phyloP scores from a whole-genome alignment of 768 basidiomycete species.

The Russula brevipes region DNA sequence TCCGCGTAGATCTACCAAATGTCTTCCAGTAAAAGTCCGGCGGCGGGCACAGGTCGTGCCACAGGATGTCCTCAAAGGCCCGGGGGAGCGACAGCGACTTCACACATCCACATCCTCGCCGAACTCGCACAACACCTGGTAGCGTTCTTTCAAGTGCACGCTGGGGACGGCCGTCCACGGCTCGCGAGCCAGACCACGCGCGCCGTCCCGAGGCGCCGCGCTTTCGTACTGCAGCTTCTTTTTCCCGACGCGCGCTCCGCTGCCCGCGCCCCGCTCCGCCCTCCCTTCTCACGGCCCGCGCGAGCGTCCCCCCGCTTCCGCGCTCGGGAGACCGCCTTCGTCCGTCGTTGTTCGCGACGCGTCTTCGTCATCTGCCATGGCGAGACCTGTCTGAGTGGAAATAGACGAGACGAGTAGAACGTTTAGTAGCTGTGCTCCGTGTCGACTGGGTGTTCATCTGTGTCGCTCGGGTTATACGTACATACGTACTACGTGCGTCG shows the following conservation, averaged over 20 bases:
- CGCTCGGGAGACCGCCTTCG: slow-evolving; percentile 40
- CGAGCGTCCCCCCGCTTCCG: slow-evolving; percentile 29
- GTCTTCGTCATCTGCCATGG: not conserved
- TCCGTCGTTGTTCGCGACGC: slow-evolving; percentile 1
- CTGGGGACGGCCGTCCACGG: slow-evolving; percentile 48
- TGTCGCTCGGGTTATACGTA: not conserved
- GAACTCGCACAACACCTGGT: slow-evolving; percentile 50
- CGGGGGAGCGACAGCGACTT: slow-evolving; percentile 40
- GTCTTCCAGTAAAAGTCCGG: slow-evolving; percentile 54
- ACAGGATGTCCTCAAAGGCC: slow-evolving; percentile 61
- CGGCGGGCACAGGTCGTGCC: slow-evolving; percentile 64
- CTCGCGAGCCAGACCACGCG: slow-evolving; percentile 49
- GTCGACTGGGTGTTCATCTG: not conserved
- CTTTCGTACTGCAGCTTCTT: slow-evolving; percentile 28
- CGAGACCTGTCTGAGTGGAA: not conserved
- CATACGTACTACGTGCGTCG: not conserved
- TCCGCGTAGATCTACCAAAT: slow-evolving; percentile 69
- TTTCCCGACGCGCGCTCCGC: slow-evolving; percentile 25
- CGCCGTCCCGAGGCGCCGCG: slow-evolving; percentile 44
- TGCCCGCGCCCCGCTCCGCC: slow-evolving; percentile 29
- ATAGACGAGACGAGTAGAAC: not conserved
- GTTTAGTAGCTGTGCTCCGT: slow-evolving; percentile 15
- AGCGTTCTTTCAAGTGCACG: slow-evolving; percentile 62
- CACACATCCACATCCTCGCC: slow-evolving; percentile 50
- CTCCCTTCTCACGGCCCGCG: slow-evolving; percentile 34